Evolutionary conservation across 2,329 filamentous ascomycete species (phyloP).

Genomic region (Ambrosiella xylebori): DNA sequence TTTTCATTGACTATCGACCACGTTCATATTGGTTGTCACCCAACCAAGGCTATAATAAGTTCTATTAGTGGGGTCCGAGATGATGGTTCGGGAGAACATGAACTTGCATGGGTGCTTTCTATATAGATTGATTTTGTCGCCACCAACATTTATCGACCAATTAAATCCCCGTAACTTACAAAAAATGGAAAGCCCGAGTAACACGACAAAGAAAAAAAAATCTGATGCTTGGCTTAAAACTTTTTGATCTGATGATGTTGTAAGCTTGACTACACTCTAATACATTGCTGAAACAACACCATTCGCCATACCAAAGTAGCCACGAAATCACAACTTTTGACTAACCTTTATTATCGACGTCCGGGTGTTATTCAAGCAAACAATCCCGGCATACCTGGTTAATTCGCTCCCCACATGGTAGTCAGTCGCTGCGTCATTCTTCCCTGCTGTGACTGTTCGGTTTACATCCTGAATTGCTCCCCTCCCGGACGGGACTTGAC

Average conservation of each 20-base stretch:
- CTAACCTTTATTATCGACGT: background rate
- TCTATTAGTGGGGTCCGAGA: too few species aligned
- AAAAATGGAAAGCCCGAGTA: too few species aligned
- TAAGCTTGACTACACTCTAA: too few species aligned
- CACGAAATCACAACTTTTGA: background rate
- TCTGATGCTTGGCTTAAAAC: background rate
- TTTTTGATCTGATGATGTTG: too few species aligned
- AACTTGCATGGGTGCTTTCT: too few species aligned
- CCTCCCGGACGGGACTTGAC: background rate
- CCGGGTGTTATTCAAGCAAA: background rate
- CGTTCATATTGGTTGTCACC: background rate
- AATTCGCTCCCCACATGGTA: background rate
- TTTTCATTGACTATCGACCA: background rate
- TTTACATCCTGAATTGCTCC: background rate
- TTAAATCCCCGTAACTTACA: too few species aligned
- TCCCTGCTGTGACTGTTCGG: conserved; percentile 2
- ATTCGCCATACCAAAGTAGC: background rate
- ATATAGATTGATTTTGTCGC: too few species aligned
- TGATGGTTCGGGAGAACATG: too few species aligned
- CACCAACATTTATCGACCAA: too few species aligned
- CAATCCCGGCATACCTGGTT: background rate
- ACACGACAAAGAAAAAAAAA: too few species aligned
- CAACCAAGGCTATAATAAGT: background rate
- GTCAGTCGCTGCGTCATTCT: conserved; percentile 2
- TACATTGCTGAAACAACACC: background rate